Evolutionary conservation across 306 rosid genomes (phyloP), one percentile per base, ranked within the genome.

Genomic region (Oxytropis ochrocephala): DNA sequence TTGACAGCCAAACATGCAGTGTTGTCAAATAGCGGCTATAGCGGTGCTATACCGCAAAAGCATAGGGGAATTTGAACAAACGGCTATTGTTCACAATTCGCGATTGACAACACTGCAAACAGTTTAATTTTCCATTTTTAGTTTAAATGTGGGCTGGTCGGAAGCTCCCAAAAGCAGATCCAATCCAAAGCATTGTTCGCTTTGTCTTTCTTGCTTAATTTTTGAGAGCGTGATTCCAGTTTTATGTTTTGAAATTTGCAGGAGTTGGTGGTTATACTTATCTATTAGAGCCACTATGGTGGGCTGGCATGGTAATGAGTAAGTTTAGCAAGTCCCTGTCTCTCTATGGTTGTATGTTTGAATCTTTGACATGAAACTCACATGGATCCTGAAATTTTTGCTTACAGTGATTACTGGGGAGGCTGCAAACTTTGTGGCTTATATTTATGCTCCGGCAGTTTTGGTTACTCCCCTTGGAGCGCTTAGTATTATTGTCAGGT

Each of bases 281-380:
- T 80, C 73, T 94, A 46, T 48, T 91, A 33, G 96, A 94, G 84
- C 98, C 98, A 19, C 91, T 94, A 51, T 94, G 98, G 98, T 94
- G 98, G 98, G 89, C 84, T 14, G 98, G 98, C 79, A 87, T 94
- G 98, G 80, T 90, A 70, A 90, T 92, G 44, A 94, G 98, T 94
- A 88, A 70, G 95, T 87, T 36, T 52, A 46, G 43, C 69, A 57
- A 11, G 24, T 41, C 18, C 6, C 11, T 38, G 30, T 48, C 16
- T 62, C 64, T 55, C 42, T 61, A 33, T 18, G 24, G 41, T 75
- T 29, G 12, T 63, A 2, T 36, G 48, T 49, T 59, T 73, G 30
- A 29, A 5, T 58, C 50, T 35, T 59, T 56, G 49, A 18, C 54
- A 46, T 56, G 43, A 39, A 35, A 30, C 8, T 64, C 30, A 9